These are phyloP conservation scores for Nakaseomyces nivariensis DNA, from an alignment of 1,139 yeast genomes.

Conservation along the genomic window DNA sequence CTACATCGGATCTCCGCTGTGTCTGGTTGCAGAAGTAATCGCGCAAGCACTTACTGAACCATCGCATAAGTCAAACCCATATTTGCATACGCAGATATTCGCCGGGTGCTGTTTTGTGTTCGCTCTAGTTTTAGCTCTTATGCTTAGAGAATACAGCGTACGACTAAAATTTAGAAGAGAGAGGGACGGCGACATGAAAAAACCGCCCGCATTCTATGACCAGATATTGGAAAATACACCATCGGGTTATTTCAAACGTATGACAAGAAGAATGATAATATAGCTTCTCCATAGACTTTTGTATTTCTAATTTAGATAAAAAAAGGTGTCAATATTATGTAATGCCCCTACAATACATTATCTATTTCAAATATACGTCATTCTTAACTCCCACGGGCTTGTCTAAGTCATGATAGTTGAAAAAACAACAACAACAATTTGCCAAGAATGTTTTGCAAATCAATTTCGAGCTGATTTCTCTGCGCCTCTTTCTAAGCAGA, in stretches of 20 bases:
- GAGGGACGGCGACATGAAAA: not conserved
- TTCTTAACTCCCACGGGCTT: too few relatives aligned
- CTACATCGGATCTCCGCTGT: constrained; percentile 37
- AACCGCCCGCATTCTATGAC: not conserved
- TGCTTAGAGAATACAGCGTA: constrained; percentile 36
- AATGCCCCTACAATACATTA: too few relatives aligned
- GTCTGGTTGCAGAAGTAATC: constrained; percentile 43
- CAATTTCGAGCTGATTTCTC: too few relatives aligned
- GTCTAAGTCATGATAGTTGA: too few relatives aligned
- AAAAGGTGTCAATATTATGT: too few relatives aligned
- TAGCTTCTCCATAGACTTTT: not conserved
- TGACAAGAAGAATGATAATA: not conserved
- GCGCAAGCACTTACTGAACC: constrained; percentile 39
- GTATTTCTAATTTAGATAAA: too few relatives aligned
- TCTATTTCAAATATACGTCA: too few relatives aligned
- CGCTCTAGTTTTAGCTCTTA: constrained; percentile 28
- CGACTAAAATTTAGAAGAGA: constrained; percentile 17
- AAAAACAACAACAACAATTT: too few relatives aligned
- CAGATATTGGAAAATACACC: not conserved
- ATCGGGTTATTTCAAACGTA: not conserved
- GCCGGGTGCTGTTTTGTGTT: constrained; percentile 42
- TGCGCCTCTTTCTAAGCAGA: too few relatives aligned
- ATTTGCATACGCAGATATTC: constrained; percentile 49
- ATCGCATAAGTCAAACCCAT: constrained; percentile 35
- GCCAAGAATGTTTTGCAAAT: too few relatives aligned